Evolutionary conservation across 768 basidiomycete species (phyloP).

Genomic region (Suillus paluster): DNA sequence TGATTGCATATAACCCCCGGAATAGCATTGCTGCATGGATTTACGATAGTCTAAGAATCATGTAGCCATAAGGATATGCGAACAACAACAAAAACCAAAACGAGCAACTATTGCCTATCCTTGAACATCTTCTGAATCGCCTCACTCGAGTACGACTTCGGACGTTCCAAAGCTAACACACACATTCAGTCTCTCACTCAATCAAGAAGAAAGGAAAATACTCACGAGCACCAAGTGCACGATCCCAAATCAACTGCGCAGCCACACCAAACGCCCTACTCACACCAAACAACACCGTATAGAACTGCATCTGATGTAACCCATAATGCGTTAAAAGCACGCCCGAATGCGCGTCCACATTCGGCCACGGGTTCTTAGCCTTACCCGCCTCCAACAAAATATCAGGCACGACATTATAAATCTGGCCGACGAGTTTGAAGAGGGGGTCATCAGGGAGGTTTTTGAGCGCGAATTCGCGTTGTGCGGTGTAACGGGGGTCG

Average conservation of each 20-base stretch:
- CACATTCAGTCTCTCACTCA: constrained; percentile 1
- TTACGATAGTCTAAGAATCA: constrained; percentile 4
- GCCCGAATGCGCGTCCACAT: constrained; percentile 97
- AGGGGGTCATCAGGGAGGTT: constrained; percentile 86
- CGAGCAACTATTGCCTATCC: constrained; percentile 27
- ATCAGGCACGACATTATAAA: constrained; percentile 86
- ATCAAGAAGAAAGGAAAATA: constrained; percentile 18
- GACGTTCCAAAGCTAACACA: constrained; percentile 75
- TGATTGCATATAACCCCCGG: neutral
- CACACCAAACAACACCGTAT: constrained; percentile 96
- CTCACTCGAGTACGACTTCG: constrained; percentile 87
- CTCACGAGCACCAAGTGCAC: constrained; percentile 89
- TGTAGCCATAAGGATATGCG: constrained; percentile 4
- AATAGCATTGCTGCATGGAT: neutral
- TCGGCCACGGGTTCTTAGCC: constrained; percentile 95
- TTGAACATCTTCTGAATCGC: constrained; percentile 82
- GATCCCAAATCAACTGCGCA: constrained; percentile 91
- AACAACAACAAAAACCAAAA: neutral
- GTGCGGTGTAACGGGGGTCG: constrained; percentile 91
- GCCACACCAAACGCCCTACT: constrained; percentile 93
- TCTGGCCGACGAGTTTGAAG: constrained; percentile 93
- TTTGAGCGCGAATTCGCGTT: constrained; percentile 87
- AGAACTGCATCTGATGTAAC: constrained; percentile 90
- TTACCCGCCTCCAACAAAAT: constrained; percentile 93
- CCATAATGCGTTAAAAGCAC: constrained; percentile 87